Evolutionary conservation across 2,329 filamentous ascomycete species (phyloP).

Genomic region (Trichocomaceae sp.): DNA sequence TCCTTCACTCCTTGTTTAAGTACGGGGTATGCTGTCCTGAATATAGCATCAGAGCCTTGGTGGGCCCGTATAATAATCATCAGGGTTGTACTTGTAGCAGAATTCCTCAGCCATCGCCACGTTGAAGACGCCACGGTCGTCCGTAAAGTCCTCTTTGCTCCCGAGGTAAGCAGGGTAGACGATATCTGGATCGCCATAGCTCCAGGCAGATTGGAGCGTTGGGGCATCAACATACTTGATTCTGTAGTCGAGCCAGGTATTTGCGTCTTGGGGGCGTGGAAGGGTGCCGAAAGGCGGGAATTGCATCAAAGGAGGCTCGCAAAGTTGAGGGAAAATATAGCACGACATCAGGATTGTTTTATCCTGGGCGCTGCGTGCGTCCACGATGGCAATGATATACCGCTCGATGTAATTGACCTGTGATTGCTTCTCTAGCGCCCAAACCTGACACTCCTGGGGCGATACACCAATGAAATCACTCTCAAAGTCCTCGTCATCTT

Average conservation of each 20-base stretch:
- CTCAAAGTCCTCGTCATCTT: not conserved
- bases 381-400: not conserved
- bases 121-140: not conserved
- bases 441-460: not conserved
- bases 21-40: no score
- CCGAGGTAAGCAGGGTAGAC: not conserved
- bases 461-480: slow-evolving; percentile 1
- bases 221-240: not conserved
- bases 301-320: not conserved
- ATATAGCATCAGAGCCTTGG: not conserved
- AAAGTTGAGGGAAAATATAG: not conserved
- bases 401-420: not conserved
- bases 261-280: not conserved
- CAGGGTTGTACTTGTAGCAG: not conserved
- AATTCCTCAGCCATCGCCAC: not conserved
- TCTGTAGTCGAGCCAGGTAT: not conserved
- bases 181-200: not conserved
- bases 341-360: not conserved
- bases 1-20: no score
- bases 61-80: not conserved
- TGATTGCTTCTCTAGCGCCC: not conserved
- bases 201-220: not conserved
- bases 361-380: not conserved
- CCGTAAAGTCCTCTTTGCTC: not conserved
- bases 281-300: not conserved